Conservation (phyloP, 2,329 filamentous ascomycete genomes). For the Colletotrichum phormii region DNA sequence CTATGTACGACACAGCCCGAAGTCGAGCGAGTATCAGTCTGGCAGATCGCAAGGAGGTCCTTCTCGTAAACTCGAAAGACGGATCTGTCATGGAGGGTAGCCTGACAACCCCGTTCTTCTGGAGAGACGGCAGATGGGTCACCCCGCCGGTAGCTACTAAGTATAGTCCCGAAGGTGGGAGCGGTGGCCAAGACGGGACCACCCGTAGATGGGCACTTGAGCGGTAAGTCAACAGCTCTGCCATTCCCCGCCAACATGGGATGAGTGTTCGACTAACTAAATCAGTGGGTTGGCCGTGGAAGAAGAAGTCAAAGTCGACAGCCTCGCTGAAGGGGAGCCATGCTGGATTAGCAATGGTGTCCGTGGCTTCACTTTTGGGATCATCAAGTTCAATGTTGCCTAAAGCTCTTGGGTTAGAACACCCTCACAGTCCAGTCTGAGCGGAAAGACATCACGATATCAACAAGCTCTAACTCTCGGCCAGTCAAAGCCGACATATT, state of each 20-base stretch:
- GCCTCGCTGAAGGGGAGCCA: constrained; percentile 77
- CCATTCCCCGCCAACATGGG: not conserved
- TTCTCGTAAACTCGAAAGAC: constrained; percentile 73
- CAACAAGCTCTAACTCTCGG: not conserved
- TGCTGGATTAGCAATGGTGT: constrained; percentile 93
- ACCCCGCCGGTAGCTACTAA: constrained; percentile 74
- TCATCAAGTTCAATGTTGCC: constrained; percentile 44
- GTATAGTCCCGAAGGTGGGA: constrained; percentile 55
- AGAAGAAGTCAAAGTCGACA: constrained; percentile 67
- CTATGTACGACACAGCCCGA: constrained; percentile 78
- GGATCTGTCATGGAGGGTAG: constrained; percentile 86
- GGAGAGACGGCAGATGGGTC: constrained; percentile 78
- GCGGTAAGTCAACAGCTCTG: constrained; percentile 54
- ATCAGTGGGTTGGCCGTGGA: constrained; percentile 72
- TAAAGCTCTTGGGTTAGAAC: not conserved
- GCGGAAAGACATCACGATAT: no score
- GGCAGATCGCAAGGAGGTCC: constrained; percentile 73
- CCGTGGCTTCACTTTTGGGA: constrained; percentile 76
- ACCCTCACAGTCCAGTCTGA: not conserved
- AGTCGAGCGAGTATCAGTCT: constrained; percentile 66
- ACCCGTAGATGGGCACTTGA: constrained; percentile 86
- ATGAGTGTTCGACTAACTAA: constrained; percentile 29
- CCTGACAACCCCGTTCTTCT: constrained; percentile 85
- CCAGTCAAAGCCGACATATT: not conserved
- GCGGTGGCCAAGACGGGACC: constrained; percentile 86